phyloP scores from a whole-genome alignment of 257 asterid species.

The Jacaranda mimosifolia region DNA sequence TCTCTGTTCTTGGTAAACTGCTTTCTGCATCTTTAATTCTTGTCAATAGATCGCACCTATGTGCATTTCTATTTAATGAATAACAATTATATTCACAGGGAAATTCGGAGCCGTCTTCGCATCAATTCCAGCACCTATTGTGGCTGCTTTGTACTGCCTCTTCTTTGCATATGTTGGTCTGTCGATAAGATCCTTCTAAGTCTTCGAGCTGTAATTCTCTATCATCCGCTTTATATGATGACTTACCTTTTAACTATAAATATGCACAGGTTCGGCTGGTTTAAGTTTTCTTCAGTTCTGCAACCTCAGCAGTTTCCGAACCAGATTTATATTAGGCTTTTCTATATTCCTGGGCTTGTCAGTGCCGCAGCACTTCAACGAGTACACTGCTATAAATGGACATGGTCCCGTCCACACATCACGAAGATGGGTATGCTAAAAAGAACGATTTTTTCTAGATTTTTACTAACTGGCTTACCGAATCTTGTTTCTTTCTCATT shows the following conservation, averaged over 20 bases:
- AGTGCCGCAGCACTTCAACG: conserved; percentile 95
- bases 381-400: conserved; percentile 79
- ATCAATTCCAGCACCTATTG: conserved; percentile 92
- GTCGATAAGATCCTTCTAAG: conserved; percentile 25
- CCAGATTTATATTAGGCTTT: conserved; percentile 82
- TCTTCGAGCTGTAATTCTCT: neutral
- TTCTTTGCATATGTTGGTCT: conserved; percentile 92
- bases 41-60: neutral
- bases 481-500: neutral
- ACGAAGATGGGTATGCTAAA: conserved; percentile 83
- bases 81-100: conserved; percentile 51
- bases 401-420: conserved; percentile 83
- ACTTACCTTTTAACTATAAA: conserved; percentile 14
- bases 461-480: neutral
- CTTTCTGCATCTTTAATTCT: neutral
- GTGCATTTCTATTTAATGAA: neutral
- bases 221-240: neutral
- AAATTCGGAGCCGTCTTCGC: conserved; percentile 96
- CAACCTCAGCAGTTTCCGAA: conserved; percentile 94
- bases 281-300: conserved; percentile 91
- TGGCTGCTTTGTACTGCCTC: conserved; percentile 86
- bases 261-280: conserved; percentile 77
- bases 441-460: too few species aligned
- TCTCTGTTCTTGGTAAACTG: conserved; percentile 79
- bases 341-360: conserved; percentile 87